Evolutionary conservation across 257 asterid species (phyloP).

Genomic region (Forsythia suspensa): DNA sequence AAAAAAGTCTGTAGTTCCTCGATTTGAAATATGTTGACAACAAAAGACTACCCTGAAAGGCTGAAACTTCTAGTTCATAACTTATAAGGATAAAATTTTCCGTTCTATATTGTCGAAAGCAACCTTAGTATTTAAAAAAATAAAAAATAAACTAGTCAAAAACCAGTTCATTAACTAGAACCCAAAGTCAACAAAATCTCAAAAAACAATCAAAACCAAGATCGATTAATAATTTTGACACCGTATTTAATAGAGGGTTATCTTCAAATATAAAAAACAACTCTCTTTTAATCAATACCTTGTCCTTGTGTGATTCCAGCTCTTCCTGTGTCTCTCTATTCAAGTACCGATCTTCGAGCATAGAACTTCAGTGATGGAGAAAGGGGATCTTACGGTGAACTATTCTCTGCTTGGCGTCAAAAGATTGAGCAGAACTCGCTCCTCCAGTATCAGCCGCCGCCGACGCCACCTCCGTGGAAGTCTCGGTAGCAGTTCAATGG

Average conservation of each 20-base stretch:
- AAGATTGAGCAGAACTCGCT: constrained; percentile 23
- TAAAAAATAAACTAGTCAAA: background rate
- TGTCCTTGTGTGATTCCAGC: constrained; percentile 51
- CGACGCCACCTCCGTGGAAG: constrained; percentile 21
- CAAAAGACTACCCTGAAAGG: background rate
- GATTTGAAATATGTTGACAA: background rate
- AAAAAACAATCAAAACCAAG: constrained; percentile 35
- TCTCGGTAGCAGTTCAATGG: constrained; percentile 67
- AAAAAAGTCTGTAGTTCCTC: background rate
- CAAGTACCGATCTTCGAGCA: constrained; percentile 39
- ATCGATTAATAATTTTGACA: constrained; percentile 25
- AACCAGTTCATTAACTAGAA: background rate
- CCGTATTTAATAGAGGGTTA: constrained; percentile 18
- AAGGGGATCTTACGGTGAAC: constrained; percentile 39
- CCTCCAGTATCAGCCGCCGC: constrained; percentile 32
- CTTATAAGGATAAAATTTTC: background rate
- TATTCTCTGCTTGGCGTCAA: constrained; percentile 32
- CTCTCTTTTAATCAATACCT: constrained; percentile 42
- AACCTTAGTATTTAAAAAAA: background rate
- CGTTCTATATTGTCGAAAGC: background rate
- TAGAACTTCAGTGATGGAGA: constrained; percentile 43
- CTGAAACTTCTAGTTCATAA: background rate
- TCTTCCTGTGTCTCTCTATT: constrained; percentile 42
- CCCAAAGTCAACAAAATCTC: constrained; percentile 13
- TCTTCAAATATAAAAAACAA: constrained; percentile 5